Evolutionary conservation across 192 early-diverging fungal species (phyloP).

Genomic region (Coemansia sp.): DNA sequence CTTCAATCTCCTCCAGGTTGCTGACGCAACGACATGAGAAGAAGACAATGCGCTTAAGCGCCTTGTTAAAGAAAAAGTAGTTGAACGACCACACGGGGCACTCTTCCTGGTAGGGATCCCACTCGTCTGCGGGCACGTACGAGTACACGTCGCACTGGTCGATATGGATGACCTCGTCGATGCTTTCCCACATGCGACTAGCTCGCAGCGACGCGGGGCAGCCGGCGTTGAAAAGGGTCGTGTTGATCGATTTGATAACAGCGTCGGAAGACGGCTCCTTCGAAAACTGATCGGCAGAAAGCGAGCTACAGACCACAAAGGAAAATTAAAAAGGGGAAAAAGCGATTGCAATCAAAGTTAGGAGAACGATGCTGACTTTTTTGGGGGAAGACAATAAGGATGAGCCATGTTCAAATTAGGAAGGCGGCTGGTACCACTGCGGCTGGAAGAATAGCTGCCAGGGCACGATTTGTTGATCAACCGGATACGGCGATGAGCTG

Average conservation of each 20-base stretch:
- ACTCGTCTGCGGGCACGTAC: slow-evolving; percentile 83
- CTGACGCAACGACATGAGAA: slow-evolving; percentile 88
- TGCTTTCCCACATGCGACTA: slow-evolving; percentile 77
- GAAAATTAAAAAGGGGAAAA: background rate
- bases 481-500: background rate
- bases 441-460: background rate
- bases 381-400: background rate
- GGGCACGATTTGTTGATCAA: background rate
- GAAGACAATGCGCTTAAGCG: slow-evolving; percentile 88
- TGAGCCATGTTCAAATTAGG: background rate
- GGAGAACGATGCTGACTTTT: background rate
- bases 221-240: slow-evolving; percentile 82
- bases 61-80: slow-evolving; percentile 95
- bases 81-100: slow-evolving; percentile 92
- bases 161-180: slow-evolving; percentile 82
- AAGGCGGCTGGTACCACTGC: background rate
- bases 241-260: slow-evolving; percentile 83
- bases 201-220: slow-evolving; percentile 40
- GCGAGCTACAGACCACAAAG: slow-evolving; percentile 34
- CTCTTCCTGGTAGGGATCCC: slow-evolving; percentile 91
- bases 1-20: slow-evolving; percentile 58
- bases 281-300: slow-evolving; percentile 54
- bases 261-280: slow-evolving; percentile 70
- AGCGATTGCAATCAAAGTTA: background rate
- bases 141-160: slow-evolving; percentile 88